Percentiles rank a stretch among this genome's conserved stretches.
These are phyloP conservation scores for Schizophyllum amplum DNA, from an alignment of 1,284 basidiomycete species.

Conservation along the genomic window DNA sequence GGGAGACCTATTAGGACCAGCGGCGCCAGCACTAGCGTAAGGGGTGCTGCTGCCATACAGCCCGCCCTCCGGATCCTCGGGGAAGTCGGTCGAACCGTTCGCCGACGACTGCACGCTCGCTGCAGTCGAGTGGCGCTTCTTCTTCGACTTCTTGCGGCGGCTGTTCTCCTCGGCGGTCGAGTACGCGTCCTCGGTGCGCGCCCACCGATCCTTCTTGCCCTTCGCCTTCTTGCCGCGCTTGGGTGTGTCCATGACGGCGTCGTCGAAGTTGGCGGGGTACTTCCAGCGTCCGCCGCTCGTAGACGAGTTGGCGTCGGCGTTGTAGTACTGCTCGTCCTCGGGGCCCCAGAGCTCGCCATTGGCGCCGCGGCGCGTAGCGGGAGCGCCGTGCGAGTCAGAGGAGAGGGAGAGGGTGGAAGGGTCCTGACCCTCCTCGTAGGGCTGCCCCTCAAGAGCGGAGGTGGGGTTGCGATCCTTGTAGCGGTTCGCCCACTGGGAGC, in stretches of 20 bases:
- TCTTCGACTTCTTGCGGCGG: constrained; percentile 49
- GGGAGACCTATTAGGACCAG: constrained; percentile 13
- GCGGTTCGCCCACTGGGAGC: constrained; percentile 80
- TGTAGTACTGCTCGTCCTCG: constrained; percentile 69
- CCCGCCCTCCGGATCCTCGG: constrained; percentile 60
- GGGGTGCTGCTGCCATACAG: constrained; percentile 37
- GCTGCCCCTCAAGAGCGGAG: constrained; percentile 64
- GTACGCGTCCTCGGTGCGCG: constrained; percentile 76
- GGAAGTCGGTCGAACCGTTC: constrained; percentile 41
- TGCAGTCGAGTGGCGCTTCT: constrained; percentile 38
- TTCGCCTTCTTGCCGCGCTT: constrained; percentile 51
- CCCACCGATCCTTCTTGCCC: constrained; percentile 78
- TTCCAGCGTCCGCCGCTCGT: constrained; percentile 57
- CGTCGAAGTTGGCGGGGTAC: constrained; percentile 76
- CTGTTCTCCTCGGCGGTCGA: constrained; percentile 39
- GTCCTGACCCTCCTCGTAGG: constrained; percentile 75
- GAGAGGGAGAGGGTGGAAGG: constrained; percentile 35
- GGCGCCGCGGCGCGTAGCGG: constrained; percentile 21
- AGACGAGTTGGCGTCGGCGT: constrained; percentile 28
- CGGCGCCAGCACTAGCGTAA: constrained; percentile 8
- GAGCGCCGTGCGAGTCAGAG: constrained; percentile 26
- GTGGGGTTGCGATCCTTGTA: constrained; percentile 79
- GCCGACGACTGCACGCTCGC: constrained; percentile 33
- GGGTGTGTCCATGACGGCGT: constrained; percentile 34
- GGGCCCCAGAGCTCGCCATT: constrained; percentile 56